phyloP scores from a whole-genome alignment of 345 rosid genomes.

The Abelmoschus esculentus region DNA sequence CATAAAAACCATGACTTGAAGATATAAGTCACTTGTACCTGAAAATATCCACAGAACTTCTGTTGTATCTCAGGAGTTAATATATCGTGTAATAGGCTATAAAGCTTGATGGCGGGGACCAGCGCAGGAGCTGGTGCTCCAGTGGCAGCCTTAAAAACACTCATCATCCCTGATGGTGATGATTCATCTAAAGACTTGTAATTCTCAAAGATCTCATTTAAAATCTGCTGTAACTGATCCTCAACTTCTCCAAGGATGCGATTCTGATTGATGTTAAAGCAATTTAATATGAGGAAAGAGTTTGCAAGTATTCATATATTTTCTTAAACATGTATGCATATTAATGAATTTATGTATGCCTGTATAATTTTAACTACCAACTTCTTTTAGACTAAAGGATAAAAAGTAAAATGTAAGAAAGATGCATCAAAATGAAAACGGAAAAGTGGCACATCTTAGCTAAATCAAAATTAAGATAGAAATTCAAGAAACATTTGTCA shows the following conservation, averaged over 20 bases:
- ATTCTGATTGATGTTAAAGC: conserved; percentile 41
- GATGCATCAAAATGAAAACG: background rate
- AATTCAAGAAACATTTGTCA: background rate
- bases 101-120: conserved; percentile 81
- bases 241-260: conserved; percentile 83
- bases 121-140: conserved; percentile 74
- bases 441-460: background rate
- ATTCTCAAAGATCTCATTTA: conserved; percentile 67
- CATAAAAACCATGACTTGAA: background rate
- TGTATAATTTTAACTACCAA: background rate
- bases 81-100: conserved; percentile 75
- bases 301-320: background rate
- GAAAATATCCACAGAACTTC: conserved; percentile 73
- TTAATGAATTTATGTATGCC: background rate
- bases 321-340: background rate
- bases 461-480: background rate
- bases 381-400: background rate
- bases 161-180: conserved; percentile 59
- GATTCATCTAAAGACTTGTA: conserved; percentile 85
- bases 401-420: background rate
- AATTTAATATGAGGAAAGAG: background rate
- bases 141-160: conserved; percentile 63
- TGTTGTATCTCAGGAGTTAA: conserved; percentile 79
- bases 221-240: conserved; percentile 77
- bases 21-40: conserved; percentile 37